phyloP scores from a whole-genome alignment of 169 alveolate genomes.

The Eimeria acervulina region DNA sequence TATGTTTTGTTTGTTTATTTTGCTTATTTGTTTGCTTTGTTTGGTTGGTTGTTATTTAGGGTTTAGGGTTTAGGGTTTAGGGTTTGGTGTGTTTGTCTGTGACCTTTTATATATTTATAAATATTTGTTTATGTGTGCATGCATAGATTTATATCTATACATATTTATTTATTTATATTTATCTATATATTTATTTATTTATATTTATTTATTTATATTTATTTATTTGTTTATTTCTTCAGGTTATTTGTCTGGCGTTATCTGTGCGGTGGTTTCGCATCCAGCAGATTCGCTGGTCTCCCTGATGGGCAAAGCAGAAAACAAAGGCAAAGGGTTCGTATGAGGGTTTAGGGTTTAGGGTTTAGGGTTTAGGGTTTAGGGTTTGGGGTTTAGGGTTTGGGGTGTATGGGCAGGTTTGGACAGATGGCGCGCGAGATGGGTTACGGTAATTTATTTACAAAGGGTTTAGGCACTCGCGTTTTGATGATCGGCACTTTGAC shows the following conservation, averaged over 20 bases:
- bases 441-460: slow-evolving; percentile 75
- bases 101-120: background rate
- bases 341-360: slow-evolving; percentile 45
- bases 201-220: background rate
- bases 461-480: slow-evolving; percentile 96
- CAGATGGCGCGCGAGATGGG: slow-evolving; percentile 81
- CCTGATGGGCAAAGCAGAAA: slow-evolving; percentile 93
- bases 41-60: no score
- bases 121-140: background rate
- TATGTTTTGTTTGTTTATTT: background rate
- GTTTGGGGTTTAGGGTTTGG: slow-evolving; percentile 53
- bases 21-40: background rate
- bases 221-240: background rate
- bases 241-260: slow-evolving; percentile 97
- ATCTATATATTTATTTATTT: background rate
- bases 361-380: slow-evolving; percentile 52
- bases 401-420: slow-evolving; percentile 75
- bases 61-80: background rate
- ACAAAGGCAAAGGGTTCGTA: slow-evolving; percentile 90
- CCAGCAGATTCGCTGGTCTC: slow-evolving; percentile 99
- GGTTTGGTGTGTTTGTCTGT: background rate
- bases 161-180: background rate
- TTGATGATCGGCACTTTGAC: slow-evolving; percentile 99
- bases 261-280: slow-evolving; percentile 98
- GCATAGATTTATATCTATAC: background rate